Conservation (phyloP, 768 basidiomycete species). For the Panaeolus cyanescens region DNA sequence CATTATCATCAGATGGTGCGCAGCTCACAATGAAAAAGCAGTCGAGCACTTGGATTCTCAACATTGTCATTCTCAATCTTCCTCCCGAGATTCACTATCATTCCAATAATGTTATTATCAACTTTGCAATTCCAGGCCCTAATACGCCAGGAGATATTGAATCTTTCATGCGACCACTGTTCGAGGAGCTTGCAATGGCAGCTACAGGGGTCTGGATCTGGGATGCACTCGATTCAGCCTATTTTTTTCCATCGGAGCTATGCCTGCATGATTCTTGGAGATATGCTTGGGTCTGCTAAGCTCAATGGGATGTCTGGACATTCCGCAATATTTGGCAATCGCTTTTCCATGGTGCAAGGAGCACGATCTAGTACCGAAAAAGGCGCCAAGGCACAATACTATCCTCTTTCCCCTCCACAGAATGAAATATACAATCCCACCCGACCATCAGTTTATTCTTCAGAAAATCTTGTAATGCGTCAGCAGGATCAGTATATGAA, state of each 20-base stretch:
- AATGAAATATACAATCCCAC: slow-evolving; percentile 22
- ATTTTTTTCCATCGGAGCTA: slow-evolving; percentile 20
- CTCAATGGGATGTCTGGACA: slow-evolving; percentile 30
- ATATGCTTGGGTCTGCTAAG: slow-evolving; percentile 35
- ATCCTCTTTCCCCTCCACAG: slow-evolving; percentile 23
- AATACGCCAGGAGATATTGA: slow-evolving; percentile 28
- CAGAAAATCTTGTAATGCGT: slow-evolving; percentile 22
- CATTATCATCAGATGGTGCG: slow-evolving; percentile 29
- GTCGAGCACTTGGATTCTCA: slow-evolving; percentile 29
- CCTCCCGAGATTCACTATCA: slow-evolving; percentile 23
- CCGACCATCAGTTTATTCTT: slow-evolving; percentile 20
- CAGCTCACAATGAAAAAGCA: slow-evolving; percentile 35
- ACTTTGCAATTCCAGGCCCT: slow-evolving; percentile 27
- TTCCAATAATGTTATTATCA: slow-evolving; percentile 19
- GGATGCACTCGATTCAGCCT: slow-evolving; percentile 27
- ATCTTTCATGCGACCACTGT: slow-evolving; percentile 23
- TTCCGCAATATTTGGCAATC: slow-evolving; percentile 28
- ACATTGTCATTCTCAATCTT: slow-evolving; percentile 26
- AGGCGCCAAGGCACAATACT: slow-evolving; percentile 27
- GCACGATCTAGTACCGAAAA: slow-evolving; percentile 20
- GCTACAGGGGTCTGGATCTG: slow-evolving; percentile 34
- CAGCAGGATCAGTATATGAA: slow-evolving; percentile 24
- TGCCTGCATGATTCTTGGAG: slow-evolving; percentile 25
- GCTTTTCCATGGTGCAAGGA: slow-evolving; percentile 25
- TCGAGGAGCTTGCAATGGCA: slow-evolving; percentile 27